These are phyloP conservation scores for Rhizoctonia solani DNA, from an alignment of 1,284 basidiomycete genomes.

Conservation along the genomic window DNA sequence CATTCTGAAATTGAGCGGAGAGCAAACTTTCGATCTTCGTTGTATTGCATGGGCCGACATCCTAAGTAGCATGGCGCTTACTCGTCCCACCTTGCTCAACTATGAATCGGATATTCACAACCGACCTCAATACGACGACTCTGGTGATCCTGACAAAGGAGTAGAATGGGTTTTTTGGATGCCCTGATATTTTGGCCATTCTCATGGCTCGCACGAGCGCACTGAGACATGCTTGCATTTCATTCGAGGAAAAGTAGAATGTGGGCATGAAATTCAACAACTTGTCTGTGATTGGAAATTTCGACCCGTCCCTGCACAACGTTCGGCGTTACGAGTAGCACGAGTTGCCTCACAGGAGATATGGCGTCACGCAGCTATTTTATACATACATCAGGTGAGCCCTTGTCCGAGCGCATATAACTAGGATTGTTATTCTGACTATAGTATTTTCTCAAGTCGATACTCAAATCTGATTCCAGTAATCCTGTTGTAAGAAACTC, in stretches of 20 bases:
- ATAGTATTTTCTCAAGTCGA: not conserved
- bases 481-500: not conserved
- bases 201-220: not conserved
- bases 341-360: constrained; percentile 20
- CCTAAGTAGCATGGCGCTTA: constrained; percentile 2
- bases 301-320: not conserved
- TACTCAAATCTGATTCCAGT: not conserved
- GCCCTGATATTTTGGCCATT: constrained; percentile 9
- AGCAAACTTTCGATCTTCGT: constrained; percentile 1
- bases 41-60: constrained; percentile 11
- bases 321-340: not conserved
- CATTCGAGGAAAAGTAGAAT: not conserved
- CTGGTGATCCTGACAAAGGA: not conserved
- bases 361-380: constrained; percentile 5
- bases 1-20: not conserved
- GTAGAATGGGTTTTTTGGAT: constrained; percentile 16
- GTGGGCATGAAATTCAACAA: not conserved
- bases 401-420: not conserved
- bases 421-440: not conserved
- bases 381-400: constrained; percentile 10
- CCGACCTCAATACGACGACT: not conserved
- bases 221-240: not conserved
- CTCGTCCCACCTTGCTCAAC: constrained; percentile 3
- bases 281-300: not conserved
- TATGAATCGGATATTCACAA: not conserved